Percentiles rank a stretch among this genome's conserved stretches.
Evolutionary conservation across 164 flowering plant species (phyloP).

Genomic region (Dillenia turbinata): DNA sequence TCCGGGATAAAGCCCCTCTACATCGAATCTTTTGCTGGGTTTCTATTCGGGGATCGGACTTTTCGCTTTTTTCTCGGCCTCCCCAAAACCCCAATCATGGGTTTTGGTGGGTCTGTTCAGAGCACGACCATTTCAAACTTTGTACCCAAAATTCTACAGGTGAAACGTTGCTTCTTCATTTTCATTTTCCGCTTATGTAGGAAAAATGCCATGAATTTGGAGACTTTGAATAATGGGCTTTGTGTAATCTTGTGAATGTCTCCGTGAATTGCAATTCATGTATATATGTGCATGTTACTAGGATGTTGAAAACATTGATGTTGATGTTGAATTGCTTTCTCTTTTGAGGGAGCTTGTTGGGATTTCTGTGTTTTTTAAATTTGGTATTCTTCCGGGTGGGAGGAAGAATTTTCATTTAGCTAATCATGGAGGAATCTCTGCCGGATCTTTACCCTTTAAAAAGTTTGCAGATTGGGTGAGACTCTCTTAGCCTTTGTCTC

Average conservation of each 20-base stretch:
- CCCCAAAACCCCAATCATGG: too few relatives aligned
- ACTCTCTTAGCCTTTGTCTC: not conserved
- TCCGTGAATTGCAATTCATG: too few relatives aligned
- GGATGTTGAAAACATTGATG: too few relatives aligned
- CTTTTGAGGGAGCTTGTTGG: not conserved
- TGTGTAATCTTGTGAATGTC: too few relatives aligned
- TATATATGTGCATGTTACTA: too few relatives aligned
- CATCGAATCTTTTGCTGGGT: not conserved
- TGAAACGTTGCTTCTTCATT: too few relatives aligned
- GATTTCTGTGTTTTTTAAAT: not conserved
- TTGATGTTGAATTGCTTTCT: not conserved
- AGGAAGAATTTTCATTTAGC: not conserved
- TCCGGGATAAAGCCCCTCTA: not conserved
- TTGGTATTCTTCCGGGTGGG: not conserved
- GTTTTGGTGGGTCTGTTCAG: too few relatives aligned
- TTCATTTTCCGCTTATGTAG: too few relatives aligned
- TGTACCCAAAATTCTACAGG: too few relatives aligned
- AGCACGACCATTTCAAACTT: too few relatives aligned
- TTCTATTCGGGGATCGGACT: not conserved
- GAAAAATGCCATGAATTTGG: too few relatives aligned
- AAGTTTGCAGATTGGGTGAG: conserved; percentile 17
- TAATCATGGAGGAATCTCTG: conserved; percentile 1
- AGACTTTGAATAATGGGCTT: too few relatives aligned
- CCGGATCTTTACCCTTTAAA: conserved; percentile 14
- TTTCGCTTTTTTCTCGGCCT: not conserved